phyloP scores from a whole-genome alignment of 345 rosid species.

The Kandelia obovata region DNA sequence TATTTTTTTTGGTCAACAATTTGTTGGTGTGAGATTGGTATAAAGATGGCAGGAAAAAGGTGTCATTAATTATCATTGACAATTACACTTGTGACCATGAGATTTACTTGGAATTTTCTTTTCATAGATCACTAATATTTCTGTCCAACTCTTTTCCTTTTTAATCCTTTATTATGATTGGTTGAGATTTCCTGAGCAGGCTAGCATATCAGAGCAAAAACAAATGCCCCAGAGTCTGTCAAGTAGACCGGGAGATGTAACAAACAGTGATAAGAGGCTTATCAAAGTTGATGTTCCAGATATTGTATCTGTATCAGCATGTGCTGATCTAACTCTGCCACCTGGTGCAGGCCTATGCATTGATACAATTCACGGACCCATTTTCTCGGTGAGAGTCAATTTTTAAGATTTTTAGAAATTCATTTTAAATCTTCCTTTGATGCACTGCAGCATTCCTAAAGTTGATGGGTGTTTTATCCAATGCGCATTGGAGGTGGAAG shows the following conservation, averaged over 20 bases:
- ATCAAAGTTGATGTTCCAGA: conserved; percentile 68
- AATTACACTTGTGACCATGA: background rate
- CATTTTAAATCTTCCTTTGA: background rate
- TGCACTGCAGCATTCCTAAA: too few species aligned
- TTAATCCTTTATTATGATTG: background rate
- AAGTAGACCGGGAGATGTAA: conserved; percentile 41
- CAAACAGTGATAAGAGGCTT: conserved; percentile 48
- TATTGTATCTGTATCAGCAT: conserved; percentile 76
- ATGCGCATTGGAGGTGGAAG: too few species aligned
- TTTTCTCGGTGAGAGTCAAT: conserved; percentile 61
- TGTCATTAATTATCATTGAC: background rate
- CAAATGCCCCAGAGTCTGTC: conserved; percentile 58
- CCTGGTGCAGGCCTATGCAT: conserved; percentile 97
- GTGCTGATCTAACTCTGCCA: conserved; percentile 93
- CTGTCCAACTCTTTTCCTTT: background rate
- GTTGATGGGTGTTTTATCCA: too few species aligned
- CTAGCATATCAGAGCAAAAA: conserved; percentile 50
- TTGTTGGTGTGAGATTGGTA: too few species aligned
- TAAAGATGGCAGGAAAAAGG: background rate
- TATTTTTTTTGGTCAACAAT: too few species aligned
- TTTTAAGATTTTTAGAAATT: background rate
- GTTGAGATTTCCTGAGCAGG: conserved; percentile 32
- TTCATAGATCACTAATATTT: background rate
- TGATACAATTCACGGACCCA: conserved; percentile 63
- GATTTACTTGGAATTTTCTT: background rate